Evolutionary conservation across 495 filamentous ascomycete species (phyloP), one percentile per base, ranked within the genome.

Genomic region (Aspergillus bertholletiae): DNA sequence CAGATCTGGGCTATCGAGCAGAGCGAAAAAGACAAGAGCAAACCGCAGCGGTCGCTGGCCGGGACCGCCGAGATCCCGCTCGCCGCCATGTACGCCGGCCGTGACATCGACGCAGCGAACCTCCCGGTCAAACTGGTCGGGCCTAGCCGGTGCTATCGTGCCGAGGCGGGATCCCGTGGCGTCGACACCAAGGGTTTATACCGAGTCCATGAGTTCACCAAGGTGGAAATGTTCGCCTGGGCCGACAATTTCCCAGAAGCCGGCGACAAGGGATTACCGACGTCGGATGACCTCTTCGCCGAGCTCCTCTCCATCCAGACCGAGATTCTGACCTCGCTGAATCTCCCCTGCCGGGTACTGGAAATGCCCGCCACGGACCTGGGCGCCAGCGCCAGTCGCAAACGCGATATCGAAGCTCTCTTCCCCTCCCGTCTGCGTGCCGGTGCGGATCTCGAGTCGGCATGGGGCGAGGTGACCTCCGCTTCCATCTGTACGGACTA

Each of bases 181-280:
- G 84, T 83, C 21, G 90, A 96, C 37, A 95, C 89, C 7, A 97
- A 97, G 72, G 94, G 94, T 8, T 78, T 98, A 7, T 98, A 97
- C 73, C 86, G 94, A 12, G 94, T 98, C n/a, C 94, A 97, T 74
- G 94, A 98, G 68, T 98, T 98, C 73, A 96, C 91, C 35, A 98
- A 98, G 64, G 93, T 97, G 1, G 94, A 98, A 67, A 84, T 98
- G 75, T 98, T 98, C 66, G 89, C 85, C 0, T 98, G 93, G 93
- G 57, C 73, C 9, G 73, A 78, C 58, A 71, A 66, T 34, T 9
- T 61, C 20, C 84, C 86, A 11, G 47, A 24, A 8, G 37, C 39
- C 26, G 34, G 17, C 15, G 34, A 15, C 3, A 15, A 37, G 34
- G 13, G 13, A 15, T 3, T n/a, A n/a, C 60, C 22, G 23, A 63